Base-by-base conservation (phyloP, 202 grass and related monocot species). In the Eragrostis tef region DNA sequence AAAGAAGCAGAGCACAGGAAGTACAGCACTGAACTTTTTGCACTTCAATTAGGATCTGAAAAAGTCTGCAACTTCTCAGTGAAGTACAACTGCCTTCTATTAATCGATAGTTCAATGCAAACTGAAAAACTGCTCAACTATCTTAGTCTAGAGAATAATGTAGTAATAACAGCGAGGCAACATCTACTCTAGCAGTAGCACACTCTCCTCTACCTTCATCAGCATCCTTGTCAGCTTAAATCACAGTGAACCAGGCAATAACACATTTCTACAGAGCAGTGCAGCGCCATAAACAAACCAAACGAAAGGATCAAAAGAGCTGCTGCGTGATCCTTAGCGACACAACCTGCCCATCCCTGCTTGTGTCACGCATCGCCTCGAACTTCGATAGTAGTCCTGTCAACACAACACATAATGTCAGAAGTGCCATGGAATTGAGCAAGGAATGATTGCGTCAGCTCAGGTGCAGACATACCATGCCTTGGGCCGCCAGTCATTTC, bases 261-360 rank as follows among this genome's bases (percentile, higher is more conserved):
- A 81, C 71, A 81, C 61, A 70, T 39, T 68, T 81, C 63, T 67
- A 29, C 70, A 59, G 41, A 36, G 70, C 69, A 27, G 60, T 27
- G 77, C 22, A 83, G 61, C 19, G 2, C 49, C 43, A 83, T 25
- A 84, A 29, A 67, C 71, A 54, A 79, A 79, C 84, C 53, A 42
- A 79, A 75, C 63, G 12, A 74, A 22, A 6, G 71, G 77, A 92
- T 96, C 87, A 94, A 42, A 84, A 47, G 70, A 97, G 87, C 77
- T 92, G 86, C 81, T 97, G 97, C 7, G 91, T 90, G 81, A 97
- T 92, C 81, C 93, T 87, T 14, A 90, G 81, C 8, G 89, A 92
- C 29, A 99, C 93, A 36, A 97, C 83, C 83, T 96, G 83, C 17
- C 83, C 85, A 13, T 90, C 81, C 64, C 77, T 48, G 6, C 24